A percentile compares a stretch with the other conserved stretches of the same genome.
Evolutionary conservation across 23 red algal species (phyloP).

Genomic region (Porphyridium purpureum): DNA sequence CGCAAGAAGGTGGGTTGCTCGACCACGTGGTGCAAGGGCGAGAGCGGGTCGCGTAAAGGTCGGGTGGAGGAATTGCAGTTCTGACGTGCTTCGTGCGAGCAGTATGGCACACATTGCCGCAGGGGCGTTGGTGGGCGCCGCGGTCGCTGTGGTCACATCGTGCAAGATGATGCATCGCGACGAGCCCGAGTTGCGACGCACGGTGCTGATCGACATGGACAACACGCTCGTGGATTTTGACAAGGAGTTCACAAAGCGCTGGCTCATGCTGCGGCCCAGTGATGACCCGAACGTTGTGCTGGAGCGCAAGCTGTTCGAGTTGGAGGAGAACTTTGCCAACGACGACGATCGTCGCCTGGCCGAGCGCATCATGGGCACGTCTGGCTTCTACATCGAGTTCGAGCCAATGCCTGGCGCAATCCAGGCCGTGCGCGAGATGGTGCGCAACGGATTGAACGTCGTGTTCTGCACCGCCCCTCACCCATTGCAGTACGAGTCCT

Average conservation of each 20-base stretch:
- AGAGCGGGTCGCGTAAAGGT: too few relatives aligned
- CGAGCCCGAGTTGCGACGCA: too few relatives aligned
- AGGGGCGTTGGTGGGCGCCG: too few relatives aligned
- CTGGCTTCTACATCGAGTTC: conserved; percentile 60
- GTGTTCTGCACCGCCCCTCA: conserved; percentile 76
- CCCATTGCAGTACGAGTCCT: conserved; percentile 83
- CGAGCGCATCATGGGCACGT: conserved; percentile 34
- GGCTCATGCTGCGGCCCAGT: conserved; percentile 27
- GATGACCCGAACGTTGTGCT: conserved; percentile 24
- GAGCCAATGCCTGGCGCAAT: conserved; percentile 48
- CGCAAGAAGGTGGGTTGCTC: too few relatives aligned
- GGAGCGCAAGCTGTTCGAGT: conserved; percentile 69
- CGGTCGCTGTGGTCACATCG: too few relatives aligned
- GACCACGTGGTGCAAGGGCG: too few relatives aligned
- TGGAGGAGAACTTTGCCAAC: conserved; percentile 64
- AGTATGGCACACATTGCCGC: too few relatives aligned
- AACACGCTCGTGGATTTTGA: conserved; percentile 87
- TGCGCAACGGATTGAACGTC: conserved; percentile 38
- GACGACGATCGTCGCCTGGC: conserved; percentile 20
- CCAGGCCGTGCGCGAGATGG: conserved; percentile 52
- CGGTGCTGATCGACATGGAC: conserved; percentile 94
- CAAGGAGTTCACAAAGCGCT: conserved; percentile 59
- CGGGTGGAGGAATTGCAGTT: too few relatives aligned
- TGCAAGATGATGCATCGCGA: too few relatives aligned
- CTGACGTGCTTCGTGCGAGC: too few relatives aligned